Base-by-base conservation (phyloP, 1,284 basidiomycete species). In the Leucoagaricus sp. region DNA sequence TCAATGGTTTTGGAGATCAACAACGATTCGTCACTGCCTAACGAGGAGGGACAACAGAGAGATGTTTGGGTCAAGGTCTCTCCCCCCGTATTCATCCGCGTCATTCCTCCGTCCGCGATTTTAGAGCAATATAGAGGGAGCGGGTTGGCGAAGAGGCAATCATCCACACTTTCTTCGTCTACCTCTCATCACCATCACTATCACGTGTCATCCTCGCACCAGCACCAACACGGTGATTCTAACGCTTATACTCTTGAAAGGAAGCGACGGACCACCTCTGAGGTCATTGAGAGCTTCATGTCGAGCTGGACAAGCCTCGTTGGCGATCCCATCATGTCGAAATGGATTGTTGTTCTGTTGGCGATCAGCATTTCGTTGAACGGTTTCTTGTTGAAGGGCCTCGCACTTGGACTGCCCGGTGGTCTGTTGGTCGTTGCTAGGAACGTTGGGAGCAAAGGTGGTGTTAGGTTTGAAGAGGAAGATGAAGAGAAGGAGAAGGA, bases 331-430 rank as follows among this genome's bases (percentile, higher is more conserved):
- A 86, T 98, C 54, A 77, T 99, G 63, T 90, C 87, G 67, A 99
- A 99, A 77, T 97, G 94, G 93, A 96, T 99, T 65, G 91, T 98
- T 54, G 80, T 95, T 53, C 80, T 91, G 15, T 85, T 99, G 31
- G 89, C 87, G 2, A 83, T 96, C 63, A 94, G 90, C 61, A 89
- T 99, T 61, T 85, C 90, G 60, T 79, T 99, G 61, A 99, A 99
- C 66, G 95, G 94, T 1, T 98, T 95, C 70, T 79, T 99, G 31
- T 82, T 99, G 60, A 96, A 95, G 72, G 88, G 89, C 6, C 86
- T 89, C 40, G 84, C 84, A 0, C 72, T 75, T 36, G 78, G 79
- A 12, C 63, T 56, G 19, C 55, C 77, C 1, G 74, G 36, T n/a
- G 36, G 7, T 4, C 74, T 4, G 72, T 72, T 12, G 70, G 71